These are phyloP conservation scores for Neofusicoccum sp. DNA, from an alignment of 2,329 filamentous ascomycete species.

Conservation along the genomic window DNA sequence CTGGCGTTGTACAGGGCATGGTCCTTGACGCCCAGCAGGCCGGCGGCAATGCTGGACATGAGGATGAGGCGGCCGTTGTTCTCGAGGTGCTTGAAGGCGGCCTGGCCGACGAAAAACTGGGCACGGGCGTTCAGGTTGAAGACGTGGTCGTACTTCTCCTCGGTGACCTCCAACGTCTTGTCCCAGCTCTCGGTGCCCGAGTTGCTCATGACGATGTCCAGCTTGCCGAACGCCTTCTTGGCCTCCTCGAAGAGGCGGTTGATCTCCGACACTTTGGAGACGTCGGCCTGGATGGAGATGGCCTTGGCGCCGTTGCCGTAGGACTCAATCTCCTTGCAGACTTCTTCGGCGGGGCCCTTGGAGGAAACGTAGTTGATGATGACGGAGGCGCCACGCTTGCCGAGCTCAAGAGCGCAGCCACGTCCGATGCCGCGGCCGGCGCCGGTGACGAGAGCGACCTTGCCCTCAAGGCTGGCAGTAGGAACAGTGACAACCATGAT, in stretches of 20 bases:
- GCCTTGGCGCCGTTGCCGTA: slow-evolving; percentile 51
- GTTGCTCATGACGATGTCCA: slow-evolving; percentile 54
- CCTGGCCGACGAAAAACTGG: slow-evolving; percentile 76
- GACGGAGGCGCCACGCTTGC: slow-evolving; percentile 61
- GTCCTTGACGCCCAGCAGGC: slow-evolving; percentile 66
- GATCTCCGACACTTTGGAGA: slow-evolving; percentile 55
- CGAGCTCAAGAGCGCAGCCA: slow-evolving; percentile 66
- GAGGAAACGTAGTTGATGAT: slow-evolving; percentile 65
- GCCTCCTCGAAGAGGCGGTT: slow-evolving; percentile 53
- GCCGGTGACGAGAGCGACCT: slow-evolving; percentile 62
- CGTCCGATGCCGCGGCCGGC: slow-evolving; percentile 65
- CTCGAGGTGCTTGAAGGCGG: slow-evolving; percentile 69
- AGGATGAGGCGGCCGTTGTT: slow-evolving; percentile 71
- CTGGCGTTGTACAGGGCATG: slow-evolving; percentile 70
- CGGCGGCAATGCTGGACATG: slow-evolving; percentile 69
- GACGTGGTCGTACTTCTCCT: slow-evolving; percentile 70
- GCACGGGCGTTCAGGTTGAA: slow-evolving; percentile 67
- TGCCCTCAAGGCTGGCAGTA: slow-evolving; percentile 51
- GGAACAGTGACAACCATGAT: slow-evolving; percentile 43
- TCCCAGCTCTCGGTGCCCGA: slow-evolving; percentile 65
- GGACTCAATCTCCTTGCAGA: slow-evolving; percentile 45
- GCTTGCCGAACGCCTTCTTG: slow-evolving; percentile 42
- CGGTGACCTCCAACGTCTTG: slow-evolving; percentile 65
- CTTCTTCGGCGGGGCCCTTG: slow-evolving; percentile 49
- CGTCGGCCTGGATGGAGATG: slow-evolving; percentile 60